Base-by-base conservation (phyloP, 108 stramenopile genomes). In the Skeletonema grethae region DNA sequence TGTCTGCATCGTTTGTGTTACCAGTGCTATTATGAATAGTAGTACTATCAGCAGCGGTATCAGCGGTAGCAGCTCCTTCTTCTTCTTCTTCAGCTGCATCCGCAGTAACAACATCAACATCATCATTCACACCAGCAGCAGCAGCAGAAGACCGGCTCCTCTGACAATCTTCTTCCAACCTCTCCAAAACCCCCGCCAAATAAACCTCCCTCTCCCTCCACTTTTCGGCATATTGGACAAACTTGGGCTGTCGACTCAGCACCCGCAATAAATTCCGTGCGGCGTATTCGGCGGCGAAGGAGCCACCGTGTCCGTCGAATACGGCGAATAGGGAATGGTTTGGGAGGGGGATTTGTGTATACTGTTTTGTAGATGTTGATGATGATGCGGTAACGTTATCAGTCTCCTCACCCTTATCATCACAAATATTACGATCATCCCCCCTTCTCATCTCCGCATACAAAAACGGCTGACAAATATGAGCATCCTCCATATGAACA, bases 401-500 rank as follows among this genome's bases (percentile, higher is more conserved):
- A 28, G 25, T 28, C 25, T 28, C 25, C 25, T 1, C 25, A 28
- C n/a, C n/a, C n/a, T 28, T 28, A 28, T 28, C 1, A 28, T 28
- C 25, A 1, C 30, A 0, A 10, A n/a, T n/a, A n/a, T n/a, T n/a
- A n/a, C n/a, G n/a, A n/a, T n/a, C n/a, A n/a, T n/a, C n/a, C n/a
- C n/a, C 18, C 2, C 0, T 61, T n/a, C 5, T 16, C 10, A 0
- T 73, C 50, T 83, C 82, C 36, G 82, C 82, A 57, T 45, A 83
- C 41, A 83, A 61, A 48, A 46, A 65, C n/a, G 77, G 73, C 36
- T 84, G 74, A 41, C 53, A 65, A 61, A 89, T 79, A 66, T 94
- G 91, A 25, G 88, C 89, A 65, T 96, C 92, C 79, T 94, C 95
- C 95, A 96, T 96, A 62, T 94, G 87, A 18, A 92, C 74, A 12